Evolutionary conservation across 192 early-diverging fungal genomes (phyloP), one percentile per base, ranked within the genome.

Genomic region (Backusella sp.): DNA sequence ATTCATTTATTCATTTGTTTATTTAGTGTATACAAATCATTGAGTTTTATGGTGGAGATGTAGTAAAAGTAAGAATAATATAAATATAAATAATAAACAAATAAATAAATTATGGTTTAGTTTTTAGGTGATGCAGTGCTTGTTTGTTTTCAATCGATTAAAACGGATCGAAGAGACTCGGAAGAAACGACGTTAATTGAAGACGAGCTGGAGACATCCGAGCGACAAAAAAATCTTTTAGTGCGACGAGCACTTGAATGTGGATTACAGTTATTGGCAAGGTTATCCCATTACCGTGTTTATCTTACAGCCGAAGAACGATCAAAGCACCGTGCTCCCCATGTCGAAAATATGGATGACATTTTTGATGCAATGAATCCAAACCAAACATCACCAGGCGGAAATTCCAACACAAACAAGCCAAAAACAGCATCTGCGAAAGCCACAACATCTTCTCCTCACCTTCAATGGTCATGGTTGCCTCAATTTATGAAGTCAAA

Each of bases 61-160:
- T 88, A 6, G 86, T 88, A 66, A 88, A 88, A 85, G 86, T 84
- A 62, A 62, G 12, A 23, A 26, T 49, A 62, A 62, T 62, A 28
- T 28, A 62, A 21, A 21, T 28, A 21, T 28, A 28, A 26, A 62
- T 28, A 62, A 4, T 62, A 62, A 28, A 62, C 23, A 14, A 62
- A 21, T 21, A 56, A 56, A 26, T 12, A 30, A 26, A 8, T 44
- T 35, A 14, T 34, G 69, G 28, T 12, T 32, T 67, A 88, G 86
- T 88, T 88, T 70, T 76, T 88, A 6, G 86, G 86, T 15, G 86
- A 88, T 76, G 86, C 86, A 7, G 73, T 88, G 4, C 69, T 88
- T 19, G 86, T 88, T 8, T 79, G 83, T 39, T 88, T 88, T 59
- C 86, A 88, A 72, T 59, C 79, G n/a, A 80, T 66, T 30, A 26